Conservation (phyloP, 495 filamentous ascomycete species). For the Pseudomonodictys pantanalensis region DNA sequence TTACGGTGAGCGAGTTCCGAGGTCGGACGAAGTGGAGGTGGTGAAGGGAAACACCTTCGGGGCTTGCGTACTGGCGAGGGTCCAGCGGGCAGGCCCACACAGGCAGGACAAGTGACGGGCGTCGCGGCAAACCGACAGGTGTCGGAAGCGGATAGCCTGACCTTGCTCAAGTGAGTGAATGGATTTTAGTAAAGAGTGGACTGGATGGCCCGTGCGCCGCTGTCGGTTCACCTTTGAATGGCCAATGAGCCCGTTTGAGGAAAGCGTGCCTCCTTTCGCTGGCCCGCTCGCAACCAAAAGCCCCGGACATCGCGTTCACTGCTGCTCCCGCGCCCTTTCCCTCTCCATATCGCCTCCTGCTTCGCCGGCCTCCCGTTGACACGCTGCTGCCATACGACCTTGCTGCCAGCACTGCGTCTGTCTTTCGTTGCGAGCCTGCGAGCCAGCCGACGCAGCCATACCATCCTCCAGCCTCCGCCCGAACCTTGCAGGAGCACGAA, state of each 20-base stretch:
- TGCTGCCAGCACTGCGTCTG: constrained; percentile 1
- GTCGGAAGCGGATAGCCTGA: too few species aligned
- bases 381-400: background rate
- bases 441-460: background rate
- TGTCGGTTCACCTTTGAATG: background rate
- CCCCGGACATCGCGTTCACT: too few species aligned
- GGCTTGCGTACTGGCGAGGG: too few species aligned
- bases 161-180: too few species aligned
- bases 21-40: too few species aligned
- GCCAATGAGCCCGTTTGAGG: too few species aligned
- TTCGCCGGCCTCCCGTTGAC: background rate
- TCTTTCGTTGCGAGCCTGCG: constrained; percentile 16
- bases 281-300: background rate
- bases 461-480: background rate
- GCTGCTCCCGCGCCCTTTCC: background rate
- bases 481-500: constrained; percentile 1
- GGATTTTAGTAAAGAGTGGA: too few species aligned
- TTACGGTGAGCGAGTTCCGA: too few species aligned
- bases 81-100: too few species aligned
- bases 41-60: too few species aligned
- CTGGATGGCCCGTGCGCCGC: background rate
- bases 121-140: too few species aligned
- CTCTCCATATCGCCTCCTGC: background rate
- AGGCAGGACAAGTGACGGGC: too few species aligned
- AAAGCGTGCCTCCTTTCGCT: background rate